Base-by-base conservation (phyloP, 1,284 basidiomycete genomes). In the Mixia osmundae region DNA sequence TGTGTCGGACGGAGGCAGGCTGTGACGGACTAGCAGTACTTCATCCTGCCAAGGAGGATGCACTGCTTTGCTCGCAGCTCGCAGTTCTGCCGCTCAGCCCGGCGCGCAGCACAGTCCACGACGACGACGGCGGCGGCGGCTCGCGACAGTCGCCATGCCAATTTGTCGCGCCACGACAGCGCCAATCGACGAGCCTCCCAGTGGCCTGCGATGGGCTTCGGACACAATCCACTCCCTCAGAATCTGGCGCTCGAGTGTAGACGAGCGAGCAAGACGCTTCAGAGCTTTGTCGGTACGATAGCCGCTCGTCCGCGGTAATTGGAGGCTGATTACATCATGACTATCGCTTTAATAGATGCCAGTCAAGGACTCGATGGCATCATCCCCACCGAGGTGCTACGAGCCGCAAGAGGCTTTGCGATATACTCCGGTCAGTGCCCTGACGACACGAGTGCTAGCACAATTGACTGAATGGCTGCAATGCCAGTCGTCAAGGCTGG, bases 331-430 rank as follows among this genome's bases (percentile, higher is more conserved):
- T 8, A 25, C 22, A 24, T 7, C 19, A 38, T 46, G 15, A 45
- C 30, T n/a, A n/a, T n/a, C n/a, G 18, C 22, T 19, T 15, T 28
- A 10, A n/a, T 12, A 11, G 34, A 30, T 11, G 15, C 20, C 30
- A n/a, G 23, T 28, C 8, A 43, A 44, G 5, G 45, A 40, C 37
- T 44, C 16, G 39, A 44, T 25, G 31, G 55, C 47, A 52, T 64
- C 41, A 54, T 65, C 28, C 62, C 62, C 1, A 52, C 56, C 66
- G 50, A 60, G 57, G 56, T 74, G 63, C 38, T 71, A 57, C 63
- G 68, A 27, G 41, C 71, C 47, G 78, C 82, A 6, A 72, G 70
- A 52, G 80, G 79, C 8, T 80, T 82, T 49, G 76, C 76, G 27
- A 76, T 83, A 40, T 78, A 77, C 20, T 21, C 21, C 15, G 21